A percentile compares a stretch with the other conserved stretches of the same genome.
phyloP scores from a whole-genome alignment of 164 flowering plant genomes.

The Cinnamomum micranthum region DNA sequence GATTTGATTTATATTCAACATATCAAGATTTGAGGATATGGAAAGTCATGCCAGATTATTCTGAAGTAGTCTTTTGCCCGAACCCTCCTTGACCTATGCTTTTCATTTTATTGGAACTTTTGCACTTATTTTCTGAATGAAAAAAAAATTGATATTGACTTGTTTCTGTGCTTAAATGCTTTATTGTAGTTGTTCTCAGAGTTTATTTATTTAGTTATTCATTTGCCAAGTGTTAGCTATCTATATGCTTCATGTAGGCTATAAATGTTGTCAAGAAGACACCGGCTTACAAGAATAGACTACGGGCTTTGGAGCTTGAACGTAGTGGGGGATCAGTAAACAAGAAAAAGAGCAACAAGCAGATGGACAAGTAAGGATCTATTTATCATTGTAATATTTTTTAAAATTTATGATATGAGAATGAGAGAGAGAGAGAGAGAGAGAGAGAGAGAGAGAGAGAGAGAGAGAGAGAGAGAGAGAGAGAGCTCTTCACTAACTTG shows the following conservation, averaged over 20 bases:
- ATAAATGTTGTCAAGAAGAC: conserved; percentile 87
- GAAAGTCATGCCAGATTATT: too few species aligned
- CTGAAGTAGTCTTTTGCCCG: too few species aligned
- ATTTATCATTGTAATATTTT: not conserved
- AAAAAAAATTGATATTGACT: not conserved
- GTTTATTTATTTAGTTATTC: not conserved
- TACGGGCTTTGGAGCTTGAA: conserved; percentile 85
- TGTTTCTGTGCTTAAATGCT: not conserved
- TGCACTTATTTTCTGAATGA: not conserved
- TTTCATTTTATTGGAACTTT: not conserved
- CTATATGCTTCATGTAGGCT: conserved; percentile 47
- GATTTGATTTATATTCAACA: too few species aligned
- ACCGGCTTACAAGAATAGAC: conserved; percentile 90
- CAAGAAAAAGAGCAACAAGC: conserved; percentile 77
- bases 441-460: too few species aligned
- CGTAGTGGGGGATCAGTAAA: conserved; percentile 67
- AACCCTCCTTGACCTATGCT: too few species aligned
- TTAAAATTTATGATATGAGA: too few species aligned
- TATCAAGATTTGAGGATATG: too few species aligned
- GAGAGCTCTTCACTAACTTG: too few species aligned
- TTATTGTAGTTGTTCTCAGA: not conserved
- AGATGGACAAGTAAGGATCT: conserved; percentile 60
- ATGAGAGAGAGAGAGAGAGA: too few species aligned
- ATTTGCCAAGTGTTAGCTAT: not conserved
- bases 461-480: too few species aligned